Percentiles rank a stretch among this genome's conserved stretches.
phyloP scores from a whole-genome alignment of 2,329 filamentous ascomycete species.

The Colletotrichum sp. region DNA sequence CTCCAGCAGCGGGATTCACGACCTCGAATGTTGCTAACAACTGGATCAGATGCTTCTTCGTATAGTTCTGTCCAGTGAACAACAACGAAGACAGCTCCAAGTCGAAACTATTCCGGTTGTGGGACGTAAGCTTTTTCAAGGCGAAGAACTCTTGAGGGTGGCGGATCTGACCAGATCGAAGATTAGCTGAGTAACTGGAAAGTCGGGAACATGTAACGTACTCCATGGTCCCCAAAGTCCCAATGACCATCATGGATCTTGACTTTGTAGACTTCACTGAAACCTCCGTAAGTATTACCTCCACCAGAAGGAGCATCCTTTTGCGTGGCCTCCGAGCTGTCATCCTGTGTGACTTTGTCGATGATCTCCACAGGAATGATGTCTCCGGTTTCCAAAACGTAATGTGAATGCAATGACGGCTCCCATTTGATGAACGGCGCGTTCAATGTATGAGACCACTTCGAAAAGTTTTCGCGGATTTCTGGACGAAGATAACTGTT shows the following conservation, averaged over 20 bases:
- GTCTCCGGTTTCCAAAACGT: neutral
- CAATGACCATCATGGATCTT: constrained; percentile 2
- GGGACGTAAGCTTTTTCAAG: constrained; percentile 9
- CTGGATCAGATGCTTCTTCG: neutral
- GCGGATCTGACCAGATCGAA: neutral
- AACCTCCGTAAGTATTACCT: neutral
- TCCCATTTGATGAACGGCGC: neutral
- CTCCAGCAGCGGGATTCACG: neutral
- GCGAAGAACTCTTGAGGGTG: constrained; percentile 8
- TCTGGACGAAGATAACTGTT: neutral
- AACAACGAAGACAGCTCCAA: neutral
- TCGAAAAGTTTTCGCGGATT: neutral
- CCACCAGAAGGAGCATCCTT: neutral
- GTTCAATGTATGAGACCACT: neutral
- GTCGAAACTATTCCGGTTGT: neutral
- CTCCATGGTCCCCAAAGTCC: constrained; percentile 6
- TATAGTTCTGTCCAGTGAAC: neutral
- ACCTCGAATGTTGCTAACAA: constrained; percentile 7
- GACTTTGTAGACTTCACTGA: constrained; percentile 8
- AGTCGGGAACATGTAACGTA: neutral
- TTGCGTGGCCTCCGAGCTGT: neutral
- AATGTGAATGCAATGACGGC: neutral
- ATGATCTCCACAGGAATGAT: neutral
- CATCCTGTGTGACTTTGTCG: neutral
- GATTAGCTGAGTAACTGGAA: neutral